Conservation (phyloP, 2,329 filamentous ascomycete species). For the Fusarium pseudograminearum region DNA sequence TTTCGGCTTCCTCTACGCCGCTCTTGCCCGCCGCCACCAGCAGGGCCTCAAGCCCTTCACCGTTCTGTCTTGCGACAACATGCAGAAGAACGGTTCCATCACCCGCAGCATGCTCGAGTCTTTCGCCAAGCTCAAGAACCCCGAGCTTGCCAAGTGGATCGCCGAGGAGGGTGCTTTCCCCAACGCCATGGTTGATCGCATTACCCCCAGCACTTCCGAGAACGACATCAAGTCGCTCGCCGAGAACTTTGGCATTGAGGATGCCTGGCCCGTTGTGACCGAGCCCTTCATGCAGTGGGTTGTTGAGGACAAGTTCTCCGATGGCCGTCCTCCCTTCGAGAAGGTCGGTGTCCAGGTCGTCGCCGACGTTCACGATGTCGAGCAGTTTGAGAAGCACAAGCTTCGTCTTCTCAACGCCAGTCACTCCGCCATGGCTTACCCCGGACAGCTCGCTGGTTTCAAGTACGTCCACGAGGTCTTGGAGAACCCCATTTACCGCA, state of each 20-base stretch:
- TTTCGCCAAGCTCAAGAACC: conserved; percentile 61
- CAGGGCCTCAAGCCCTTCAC: conserved; percentile 65
- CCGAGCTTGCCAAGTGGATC: conserved; percentile 63
- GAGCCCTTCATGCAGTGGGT: conserved; percentile 70
- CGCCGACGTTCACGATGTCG: conserved; percentile 62
- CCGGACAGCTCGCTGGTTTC: conserved; percentile 64
- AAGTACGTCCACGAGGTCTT: conserved; percentile 67
- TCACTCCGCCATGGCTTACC: conserved; percentile 65
- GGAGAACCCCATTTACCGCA: conserved; percentile 60
- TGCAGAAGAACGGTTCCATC: conserved; percentile 68
- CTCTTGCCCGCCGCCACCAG: conserved; percentile 59
- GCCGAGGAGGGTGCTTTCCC: conserved; percentile 61
- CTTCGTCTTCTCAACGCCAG: conserved; percentile 66
- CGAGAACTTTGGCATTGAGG: conserved; percentile 60
- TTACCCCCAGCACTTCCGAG: conserved; percentile 63
- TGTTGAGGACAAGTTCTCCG: conserved; percentile 64
- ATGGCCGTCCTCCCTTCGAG: conserved; percentile 65
- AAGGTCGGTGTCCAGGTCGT: conserved; percentile 66
- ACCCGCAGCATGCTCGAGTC: conserved; percentile 64
- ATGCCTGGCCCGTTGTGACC: conserved; percentile 66
- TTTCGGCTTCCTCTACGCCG: conserved; percentile 66
- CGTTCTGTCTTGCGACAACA: conserved; percentile 67
- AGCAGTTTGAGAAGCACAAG: conserved; percentile 69
- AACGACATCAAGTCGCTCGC: conserved; percentile 60
- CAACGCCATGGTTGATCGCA: conserved; percentile 68